Percentiles rank a stretch among this genome's conserved stretches.
phyloP scores from a whole-genome alignment of 805 yeast species.

The Starmerella bombi region DNA sequence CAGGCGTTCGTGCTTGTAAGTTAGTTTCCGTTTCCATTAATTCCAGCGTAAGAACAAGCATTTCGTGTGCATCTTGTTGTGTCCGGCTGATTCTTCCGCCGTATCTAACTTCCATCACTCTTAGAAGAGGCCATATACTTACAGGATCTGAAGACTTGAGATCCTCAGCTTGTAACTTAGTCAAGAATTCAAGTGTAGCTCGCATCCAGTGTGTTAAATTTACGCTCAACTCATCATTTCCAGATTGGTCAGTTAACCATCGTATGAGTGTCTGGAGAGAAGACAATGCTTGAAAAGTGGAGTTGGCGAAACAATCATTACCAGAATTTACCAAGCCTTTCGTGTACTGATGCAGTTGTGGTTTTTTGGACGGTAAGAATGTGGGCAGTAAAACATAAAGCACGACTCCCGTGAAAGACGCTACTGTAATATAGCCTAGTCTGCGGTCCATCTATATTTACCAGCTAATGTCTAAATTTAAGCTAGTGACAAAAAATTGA shows the following conservation, averaged over 20 bases:
- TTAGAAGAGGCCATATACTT: conserved; percentile 69
- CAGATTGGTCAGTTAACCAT: conserved; percentile 18
- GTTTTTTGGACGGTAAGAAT: not conserved
- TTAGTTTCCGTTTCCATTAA: conserved; percentile 56
- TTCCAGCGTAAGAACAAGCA: conserved; percentile 68
- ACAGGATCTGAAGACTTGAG: conserved; percentile 39
- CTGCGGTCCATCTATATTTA: not conserved
- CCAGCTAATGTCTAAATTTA: no score
- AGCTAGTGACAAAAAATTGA: no score
- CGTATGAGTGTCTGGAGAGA: conserved; percentile 19
- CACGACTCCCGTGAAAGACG: not conserved
- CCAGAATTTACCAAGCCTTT: conserved; percentile 73
- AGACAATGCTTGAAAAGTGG: conserved; percentile 55
- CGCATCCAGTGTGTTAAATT: conserved; percentile 14
- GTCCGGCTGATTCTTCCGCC: conserved; percentile 59
- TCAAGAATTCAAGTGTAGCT: conserved; percentile 17
- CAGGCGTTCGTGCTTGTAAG: not conserved
- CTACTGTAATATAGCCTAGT: not conserved
- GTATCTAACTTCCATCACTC: conserved; percentile 57
- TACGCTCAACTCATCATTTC: not conserved
- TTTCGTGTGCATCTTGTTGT: conserved; percentile 94
- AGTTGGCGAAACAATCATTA: conserved; percentile 87
- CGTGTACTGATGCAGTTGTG: conserved; percentile 30
- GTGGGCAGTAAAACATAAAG: conserved; percentile 9
- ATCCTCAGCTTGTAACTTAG: conserved; percentile 46